Evolutionary conservation across 805 yeast genomes (phyloP), one percentile per base, ranked within the genome.

Genomic region (Metschnikowia rubicola): DNA sequence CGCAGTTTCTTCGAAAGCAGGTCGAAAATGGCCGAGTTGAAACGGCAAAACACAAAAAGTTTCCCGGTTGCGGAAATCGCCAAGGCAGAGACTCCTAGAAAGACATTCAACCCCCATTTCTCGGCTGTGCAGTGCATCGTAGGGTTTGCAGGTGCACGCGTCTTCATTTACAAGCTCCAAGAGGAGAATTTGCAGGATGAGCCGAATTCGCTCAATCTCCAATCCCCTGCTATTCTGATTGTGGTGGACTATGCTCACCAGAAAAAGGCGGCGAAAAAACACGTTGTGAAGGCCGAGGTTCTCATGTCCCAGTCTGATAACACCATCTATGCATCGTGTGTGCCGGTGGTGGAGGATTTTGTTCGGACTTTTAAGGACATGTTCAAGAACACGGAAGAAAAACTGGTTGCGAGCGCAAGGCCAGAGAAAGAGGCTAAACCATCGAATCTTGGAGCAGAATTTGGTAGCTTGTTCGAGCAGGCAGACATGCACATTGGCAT

Each of bases 201-300:
- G 3, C 75, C 88, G 0, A 66, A 68, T 0, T 75, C 86, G 0
- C 69, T 91, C 12, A 76, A 73, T 28, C 65, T 91, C 26, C 85
- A 79, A 43, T 79, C 96, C 0, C 98, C 98, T 0, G 85, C 88
- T 1, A 80, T 91, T 1, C 72, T 71, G 41, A 71, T 86, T 6
- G 73, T 76, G 2, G 56, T 82, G 0, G 79, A 75, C 47, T 89
- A 88, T 59, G 60, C 63, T 3, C 76, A 73, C 52, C 48, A 57
- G 13, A 67, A 67, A 33, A 47, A 59, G 0, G 30, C 68, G 0
- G 35, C 50, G 0, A 73, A 71, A 44, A 74, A 71, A 40, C 86
- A 78, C 55, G 59, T 52, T 21, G 55, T 83, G 19, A 69, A 74
- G 17, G 64, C 77, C 28, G 86, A 85, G 47, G 69, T 85, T 1